Conservation (phyloP, 208 protist genomes). For the Leishmania mexicana region DNA sequence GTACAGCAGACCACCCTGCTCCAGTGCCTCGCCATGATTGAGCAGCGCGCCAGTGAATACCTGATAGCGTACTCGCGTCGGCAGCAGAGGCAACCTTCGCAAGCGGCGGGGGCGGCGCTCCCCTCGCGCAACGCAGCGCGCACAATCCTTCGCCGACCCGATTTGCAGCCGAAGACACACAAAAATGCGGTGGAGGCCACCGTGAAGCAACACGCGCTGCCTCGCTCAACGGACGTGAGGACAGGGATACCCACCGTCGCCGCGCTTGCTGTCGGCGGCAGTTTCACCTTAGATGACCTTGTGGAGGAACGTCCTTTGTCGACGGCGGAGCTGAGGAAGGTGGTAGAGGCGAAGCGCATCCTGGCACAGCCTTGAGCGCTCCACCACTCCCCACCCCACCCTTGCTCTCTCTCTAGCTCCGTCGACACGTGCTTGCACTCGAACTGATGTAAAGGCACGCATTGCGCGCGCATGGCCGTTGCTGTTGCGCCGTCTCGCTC, state of each 20-base stretch:
- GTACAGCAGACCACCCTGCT: conserved; percentile 39
- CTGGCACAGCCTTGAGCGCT: neutral
- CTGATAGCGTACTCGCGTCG: conserved; percentile 47
- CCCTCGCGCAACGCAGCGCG: conserved; percentile 27
- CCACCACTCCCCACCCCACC: neutral
- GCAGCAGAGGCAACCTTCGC: neutral
- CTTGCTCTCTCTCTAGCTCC: neutral
- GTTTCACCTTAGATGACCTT: conserved; percentile 14
- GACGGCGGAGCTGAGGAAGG: conserved; percentile 22
- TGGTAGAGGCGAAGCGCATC: conserved; percentile 24
- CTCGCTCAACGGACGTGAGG: conserved; percentile 38
- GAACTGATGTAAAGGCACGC: neutral
- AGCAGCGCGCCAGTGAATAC: conserved; percentile 82
- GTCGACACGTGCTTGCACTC: neutral
- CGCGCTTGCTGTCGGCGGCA: neutral
- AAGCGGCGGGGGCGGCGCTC: neutral
- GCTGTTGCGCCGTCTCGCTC: neutral
- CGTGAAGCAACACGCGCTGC: conserved; percentile 22
- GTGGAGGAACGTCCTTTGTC: conserved; percentile 32
- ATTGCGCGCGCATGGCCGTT: neutral
- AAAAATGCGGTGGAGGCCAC: conserved; percentile 4
- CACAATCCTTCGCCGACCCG: conserved; percentile 43
- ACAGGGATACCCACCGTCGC: neutral
- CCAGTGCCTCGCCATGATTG: conserved; percentile 57
- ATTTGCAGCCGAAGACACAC: conserved; percentile 31